phyloP scores from a whole-genome alignment of 768 basidiomycete genomes.

The Mycena crocata region DNA sequence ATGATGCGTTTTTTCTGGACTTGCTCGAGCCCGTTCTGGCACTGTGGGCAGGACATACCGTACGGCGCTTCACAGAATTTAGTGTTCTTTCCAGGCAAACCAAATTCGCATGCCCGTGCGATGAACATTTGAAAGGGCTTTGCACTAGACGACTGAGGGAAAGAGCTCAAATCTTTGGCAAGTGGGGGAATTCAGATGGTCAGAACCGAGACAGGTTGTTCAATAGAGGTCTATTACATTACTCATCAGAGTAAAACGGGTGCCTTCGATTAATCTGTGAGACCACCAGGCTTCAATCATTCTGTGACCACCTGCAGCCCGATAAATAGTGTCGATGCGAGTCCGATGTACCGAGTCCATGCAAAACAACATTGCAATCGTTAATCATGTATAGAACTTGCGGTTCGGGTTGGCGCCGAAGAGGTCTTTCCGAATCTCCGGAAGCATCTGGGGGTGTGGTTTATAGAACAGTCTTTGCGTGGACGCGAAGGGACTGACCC shows the following conservation, averaged over 20 bases:
- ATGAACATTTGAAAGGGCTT: too few species aligned
- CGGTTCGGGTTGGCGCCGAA: constrained; percentile 94
- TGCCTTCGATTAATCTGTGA: too few species aligned
- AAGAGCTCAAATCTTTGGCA: too few species aligned
- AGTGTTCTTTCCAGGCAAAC: too few species aligned
- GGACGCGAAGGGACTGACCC: constrained; percentile 59
- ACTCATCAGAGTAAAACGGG: constrained; percentile 2
- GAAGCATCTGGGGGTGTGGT: constrained; percentile 79
- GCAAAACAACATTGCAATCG: neutral
- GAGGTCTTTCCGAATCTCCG: constrained; percentile 89
- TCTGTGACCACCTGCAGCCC: neutral
- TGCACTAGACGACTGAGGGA: too few species aligned
- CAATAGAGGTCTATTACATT: neutral
- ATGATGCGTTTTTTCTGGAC: too few species aligned
- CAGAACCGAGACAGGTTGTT: too few species aligned
- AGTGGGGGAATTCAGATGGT: too few species aligned
- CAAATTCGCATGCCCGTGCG: too few species aligned
- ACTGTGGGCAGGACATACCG: too few species aligned
- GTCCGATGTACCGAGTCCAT: constrained; percentile 17
- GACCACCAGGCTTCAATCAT: constrained; percentile 9
- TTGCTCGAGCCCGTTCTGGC: too few species aligned
- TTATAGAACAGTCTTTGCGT: neutral
- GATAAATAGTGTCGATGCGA: constrained; percentile 7
- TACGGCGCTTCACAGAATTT: too few species aligned
- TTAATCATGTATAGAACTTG: constrained; percentile 86